Percentiles rank a stretch among this genome's conserved stretches.
These are phyloP conservation scores for Geoglossum glabrum DNA, from an alignment of 495 filamentous ascomycete species.

Conservation along the genomic window DNA sequence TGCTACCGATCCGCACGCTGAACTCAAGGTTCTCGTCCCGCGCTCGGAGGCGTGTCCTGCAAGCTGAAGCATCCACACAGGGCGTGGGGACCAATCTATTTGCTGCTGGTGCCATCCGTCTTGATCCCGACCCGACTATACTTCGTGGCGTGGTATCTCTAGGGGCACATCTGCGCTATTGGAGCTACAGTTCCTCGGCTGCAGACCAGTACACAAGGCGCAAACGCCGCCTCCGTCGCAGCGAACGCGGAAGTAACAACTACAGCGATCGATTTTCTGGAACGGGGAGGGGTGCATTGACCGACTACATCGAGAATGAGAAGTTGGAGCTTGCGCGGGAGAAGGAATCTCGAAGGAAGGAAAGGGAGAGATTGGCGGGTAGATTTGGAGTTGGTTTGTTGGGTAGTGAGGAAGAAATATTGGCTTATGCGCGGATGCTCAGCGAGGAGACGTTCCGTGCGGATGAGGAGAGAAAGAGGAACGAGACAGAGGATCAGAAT, in stretches of 20 bases:
- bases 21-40: slow-evolving; percentile 74
- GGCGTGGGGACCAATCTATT: slow-evolving; percentile 59
- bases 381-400: slow-evolving; percentile 68
- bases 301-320: slow-evolving; percentile 69
- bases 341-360: slow-evolving; percentile 35
- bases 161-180: slow-evolving; percentile 74
- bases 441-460: slow-evolving; percentile 54
- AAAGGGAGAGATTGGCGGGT: slow-evolving; percentile 43
- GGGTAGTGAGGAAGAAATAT: slow-evolving; percentile 69
- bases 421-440: slow-evolving; percentile 75
- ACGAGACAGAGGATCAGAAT: slow-evolving; percentile 18
- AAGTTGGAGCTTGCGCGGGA: slow-evolving; percentile 63
- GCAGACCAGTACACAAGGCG: slow-evolving; percentile 16
- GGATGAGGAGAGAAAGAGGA: slow-evolving; percentile 37
- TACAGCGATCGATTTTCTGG: slow-evolving; percentile 33
- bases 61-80: slow-evolving; percentile 44
- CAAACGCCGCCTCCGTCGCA: slow-evolving; percentile 34
- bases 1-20: slow-evolving; percentile 64
- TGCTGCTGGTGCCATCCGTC: slow-evolving; percentile 59
- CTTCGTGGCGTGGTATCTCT: slow-evolving; percentile 85
- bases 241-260: slow-evolving; percentile 37
- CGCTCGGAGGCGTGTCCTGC: slow-evolving; percentile 50
- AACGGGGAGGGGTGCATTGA: slow-evolving; percentile 39
- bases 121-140: slow-evolving; percentile 76
- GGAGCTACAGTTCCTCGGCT: slow-evolving; percentile 63